Evolutionary conservation across 371 early-diverging fungal genomes (phyloP).

Genomic region (Gilbertella persicaria): DNA sequence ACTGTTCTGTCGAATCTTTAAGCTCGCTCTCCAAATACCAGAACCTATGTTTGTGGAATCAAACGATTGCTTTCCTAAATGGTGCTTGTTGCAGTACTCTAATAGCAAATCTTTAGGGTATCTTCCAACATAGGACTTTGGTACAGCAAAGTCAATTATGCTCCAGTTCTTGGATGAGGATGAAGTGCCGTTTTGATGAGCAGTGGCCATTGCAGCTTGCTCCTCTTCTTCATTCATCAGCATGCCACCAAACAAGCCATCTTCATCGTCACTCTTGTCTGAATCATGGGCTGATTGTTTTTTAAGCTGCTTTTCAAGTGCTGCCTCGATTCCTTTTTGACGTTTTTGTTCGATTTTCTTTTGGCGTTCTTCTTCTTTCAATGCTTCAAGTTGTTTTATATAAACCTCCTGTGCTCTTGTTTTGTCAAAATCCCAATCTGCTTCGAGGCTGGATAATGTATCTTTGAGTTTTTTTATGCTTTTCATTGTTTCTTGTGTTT

Average conservation of each 20-base stretch:
- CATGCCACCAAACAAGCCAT: slow-evolving; percentile 22
- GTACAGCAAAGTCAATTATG: slow-evolving; percentile 21
- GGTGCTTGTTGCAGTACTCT: slow-evolving; percentile 33
- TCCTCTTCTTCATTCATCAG: slow-evolving; percentile 21
- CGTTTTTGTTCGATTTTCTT: slow-evolving; percentile 15
- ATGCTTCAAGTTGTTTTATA: slow-evolving; percentile 20
- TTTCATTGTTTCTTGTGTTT: slow-evolving; percentile 30
- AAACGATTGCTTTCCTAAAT: slow-evolving; percentile 15
- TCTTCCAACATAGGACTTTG: slow-evolving; percentile 49
- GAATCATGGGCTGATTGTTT: slow-evolving; percentile 26
- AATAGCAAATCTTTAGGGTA: slow-evolving; percentile 45
- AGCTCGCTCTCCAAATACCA: slow-evolving; percentile 26
- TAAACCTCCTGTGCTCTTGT: slow-evolving; percentile 37
- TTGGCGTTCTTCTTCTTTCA: slow-evolving; percentile 33
- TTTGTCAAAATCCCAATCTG: slow-evolving; percentile 53
- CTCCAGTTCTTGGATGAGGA: slow-evolving; percentile 3
- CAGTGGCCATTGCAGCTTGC: neutral
- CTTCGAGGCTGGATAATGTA: slow-evolving; percentile 43
- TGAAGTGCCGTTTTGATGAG: neutral
- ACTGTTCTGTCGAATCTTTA: slow-evolving; percentile 14
- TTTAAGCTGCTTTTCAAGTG: slow-evolving; percentile 18
- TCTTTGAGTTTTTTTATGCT: slow-evolving; percentile 51
- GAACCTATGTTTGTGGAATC: slow-evolving; percentile 8
- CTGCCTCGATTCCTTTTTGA: slow-evolving; percentile 28
- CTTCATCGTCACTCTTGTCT: slow-evolving; percentile 25